phyloP scores from a whole-genome alignment of 2,329 filamentous ascomycete genomes.

The Ophiocordyceps camponoti-floridani region DNA sequence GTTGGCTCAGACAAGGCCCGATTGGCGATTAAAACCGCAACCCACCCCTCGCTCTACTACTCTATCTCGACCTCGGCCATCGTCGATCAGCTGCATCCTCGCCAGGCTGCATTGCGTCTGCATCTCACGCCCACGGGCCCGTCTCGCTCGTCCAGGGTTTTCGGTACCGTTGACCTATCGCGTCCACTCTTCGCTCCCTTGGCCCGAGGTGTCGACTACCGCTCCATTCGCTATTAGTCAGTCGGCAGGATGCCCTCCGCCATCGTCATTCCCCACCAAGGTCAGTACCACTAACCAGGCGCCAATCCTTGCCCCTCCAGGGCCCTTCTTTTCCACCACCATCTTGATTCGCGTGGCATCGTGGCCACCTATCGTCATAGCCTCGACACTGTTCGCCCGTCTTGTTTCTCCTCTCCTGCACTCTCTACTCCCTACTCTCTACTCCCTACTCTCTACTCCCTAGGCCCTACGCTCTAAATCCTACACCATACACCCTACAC shows the following conservation, averaged over 20 bases:
- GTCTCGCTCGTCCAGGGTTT: neutral
- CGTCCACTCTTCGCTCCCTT: neutral
- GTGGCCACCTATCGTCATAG: neutral
- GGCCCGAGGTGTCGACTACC: neutral
- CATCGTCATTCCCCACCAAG: conserved; percentile 6
- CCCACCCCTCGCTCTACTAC: neutral
- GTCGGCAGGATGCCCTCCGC: conserved; percentile 6
- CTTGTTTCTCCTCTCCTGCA: conserved; percentile 3
- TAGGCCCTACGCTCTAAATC: too few relatives aligned
- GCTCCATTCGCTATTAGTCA: neutral
- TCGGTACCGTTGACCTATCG: neutral
- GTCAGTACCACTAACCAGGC: conserved; percentile 2
- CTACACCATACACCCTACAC: too few relatives aligned
- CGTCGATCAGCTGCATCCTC: too few relatives aligned
- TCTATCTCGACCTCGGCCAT: neutral
- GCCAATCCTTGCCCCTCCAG: neutral
- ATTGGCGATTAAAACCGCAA: too few relatives aligned
- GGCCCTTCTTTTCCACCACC: neutral
- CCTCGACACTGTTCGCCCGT: too few relatives aligned
- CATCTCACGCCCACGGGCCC: too few relatives aligned
- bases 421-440: conserved; percentile 2
- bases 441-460: conserved; percentile 6
- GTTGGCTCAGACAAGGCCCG: too few relatives aligned
- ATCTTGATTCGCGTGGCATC: neutral
- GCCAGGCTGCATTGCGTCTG: neutral